Percentiles rank a stretch among this genome's conserved stretches.
Conservation (phyloP, 2,329 filamentous ascomycete species). For the Aurifilum marmelostoma region DNA sequence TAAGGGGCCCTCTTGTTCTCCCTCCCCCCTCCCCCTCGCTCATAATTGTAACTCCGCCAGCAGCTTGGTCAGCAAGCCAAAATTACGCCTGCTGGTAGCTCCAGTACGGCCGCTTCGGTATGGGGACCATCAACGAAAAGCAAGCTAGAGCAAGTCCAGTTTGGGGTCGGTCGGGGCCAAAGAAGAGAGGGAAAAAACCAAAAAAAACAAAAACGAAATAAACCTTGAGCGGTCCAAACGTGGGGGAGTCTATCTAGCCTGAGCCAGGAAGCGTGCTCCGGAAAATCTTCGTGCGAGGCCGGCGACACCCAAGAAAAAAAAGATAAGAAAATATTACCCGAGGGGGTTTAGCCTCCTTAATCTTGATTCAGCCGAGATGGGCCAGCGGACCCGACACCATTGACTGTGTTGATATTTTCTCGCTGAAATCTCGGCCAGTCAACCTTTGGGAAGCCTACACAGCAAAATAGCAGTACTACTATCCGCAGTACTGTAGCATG, state of each 20-base stretch:
- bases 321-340: conserved; percentile 28
- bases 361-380: conserved; percentile 9
- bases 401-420: conserved; percentile 10
- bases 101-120: not conserved
- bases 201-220: not conserved
- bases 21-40: no score
- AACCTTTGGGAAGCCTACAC: not conserved
- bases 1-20: not conserved
- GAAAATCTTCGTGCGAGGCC: conserved; percentile 27
- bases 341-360: conserved; percentile 21
- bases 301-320: conserved; percentile 12
- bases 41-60: not conserved
- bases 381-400: not conserved
- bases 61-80: no score
- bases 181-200: not conserved
- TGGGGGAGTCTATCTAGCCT: conserved; percentile 20
- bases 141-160: not conserved
- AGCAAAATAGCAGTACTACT: not conserved
- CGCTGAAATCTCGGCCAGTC: conserved; percentile 26
- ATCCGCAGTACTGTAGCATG: not conserved
- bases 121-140: not conserved
- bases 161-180: no score
- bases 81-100: no score
- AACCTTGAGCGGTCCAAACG: conserved; percentile 24
- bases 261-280: conserved; percentile 7